Percentiles rank a stretch among this genome's conserved stretches.
Evolutionary conservation across 2,329 filamentous ascomycete species (phyloP).

Genomic region (Neofusicoccum cordaticola): DNA sequence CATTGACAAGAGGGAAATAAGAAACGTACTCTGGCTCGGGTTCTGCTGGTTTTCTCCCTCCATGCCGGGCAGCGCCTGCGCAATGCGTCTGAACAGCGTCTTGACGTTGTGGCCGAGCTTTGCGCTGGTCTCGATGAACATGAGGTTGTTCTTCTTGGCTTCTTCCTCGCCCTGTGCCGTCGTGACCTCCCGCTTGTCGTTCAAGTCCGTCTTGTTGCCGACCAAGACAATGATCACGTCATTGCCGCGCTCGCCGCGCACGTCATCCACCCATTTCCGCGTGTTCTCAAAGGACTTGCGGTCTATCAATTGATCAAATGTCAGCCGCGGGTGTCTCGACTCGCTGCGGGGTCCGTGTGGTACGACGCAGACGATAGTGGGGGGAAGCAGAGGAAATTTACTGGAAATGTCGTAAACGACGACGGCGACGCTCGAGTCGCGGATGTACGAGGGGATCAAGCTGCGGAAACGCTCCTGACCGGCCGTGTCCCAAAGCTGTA

Average conservation of each 20-base stretch:
- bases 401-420: slow-evolving; percentile 98
- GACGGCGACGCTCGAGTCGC: slow-evolving; percentile 95
- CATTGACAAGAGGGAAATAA: neutral
- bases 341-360: neutral
- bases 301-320: slow-evolving; percentile 47
- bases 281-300: slow-evolving; percentile 98
- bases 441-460: slow-evolving; percentile 96
- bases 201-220: slow-evolving; percentile 98
- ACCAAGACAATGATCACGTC: slow-evolving; percentile 99
- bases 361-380: slow-evolving; percentile 10
- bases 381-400: slow-evolving; percentile 37
- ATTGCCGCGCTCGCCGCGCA: slow-evolving; percentile 91
- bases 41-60: slow-evolving; percentile 80
- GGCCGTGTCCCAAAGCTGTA: slow-evolving; percentile 98
- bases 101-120: slow-evolving; percentile 99
- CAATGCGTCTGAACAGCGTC: slow-evolving; percentile 94
- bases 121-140: slow-evolving; percentile 99
- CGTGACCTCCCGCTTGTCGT: slow-evolving; percentile 96
- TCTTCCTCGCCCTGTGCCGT: slow-evolving; percentile 96
- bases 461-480: slow-evolving; percentile 97
- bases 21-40: slow-evolving; percentile 72
- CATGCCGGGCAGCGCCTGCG: slow-evolving; percentile 96
- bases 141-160: slow-evolving; percentile 94
- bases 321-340: slow-evolving; percentile 4
- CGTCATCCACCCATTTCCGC: slow-evolving; percentile 98